phyloP scores from a whole-genome alignment of 768 basidiomycete genomes.

The Termitomyces sp. region DNA sequence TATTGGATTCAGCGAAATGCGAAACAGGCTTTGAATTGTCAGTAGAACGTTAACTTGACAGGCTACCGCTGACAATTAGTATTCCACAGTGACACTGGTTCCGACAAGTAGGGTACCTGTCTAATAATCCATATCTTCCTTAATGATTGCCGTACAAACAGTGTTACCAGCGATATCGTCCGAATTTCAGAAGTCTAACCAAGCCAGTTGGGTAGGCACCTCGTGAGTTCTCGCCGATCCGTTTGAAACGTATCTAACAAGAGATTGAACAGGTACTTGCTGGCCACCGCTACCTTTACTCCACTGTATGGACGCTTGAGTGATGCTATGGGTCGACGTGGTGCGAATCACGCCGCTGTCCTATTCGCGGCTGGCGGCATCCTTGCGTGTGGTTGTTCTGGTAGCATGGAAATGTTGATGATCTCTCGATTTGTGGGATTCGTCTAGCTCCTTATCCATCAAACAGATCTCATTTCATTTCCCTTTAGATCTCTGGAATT shows the following conservation, averaged over 20 bases:
- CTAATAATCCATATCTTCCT: neutral
- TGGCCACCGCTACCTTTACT: slow-evolving; percentile 77
- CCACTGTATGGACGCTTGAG: slow-evolving; percentile 77
- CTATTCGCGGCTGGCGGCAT: slow-evolving; percentile 58
- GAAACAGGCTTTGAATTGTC: slow-evolving; percentile 27
- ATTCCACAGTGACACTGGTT: slow-evolving; percentile 58
- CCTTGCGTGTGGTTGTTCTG: slow-evolving; percentile 58
- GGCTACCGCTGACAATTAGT: neutral
- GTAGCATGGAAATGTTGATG: slow-evolving; percentile 64
- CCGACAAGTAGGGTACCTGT: slow-evolving; percentile 53
- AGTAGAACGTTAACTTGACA: slow-evolving; percentile 5
- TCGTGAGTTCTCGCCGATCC: slow-evolving; percentile 35
- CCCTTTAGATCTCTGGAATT: slow-evolving; percentile 54
- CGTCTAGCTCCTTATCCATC: neutral
- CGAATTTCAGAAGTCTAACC: slow-evolving; percentile 69
- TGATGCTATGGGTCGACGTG: slow-evolving; percentile 64
- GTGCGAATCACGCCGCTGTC: slow-evolving; percentile 61
- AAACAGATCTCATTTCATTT: neutral
- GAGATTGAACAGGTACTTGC: slow-evolving; percentile 45
- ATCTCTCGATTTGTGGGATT: slow-evolving; percentile 64
- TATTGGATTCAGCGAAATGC: neutral
- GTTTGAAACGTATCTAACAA: neutral
- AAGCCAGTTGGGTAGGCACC: slow-evolving; percentile 81
- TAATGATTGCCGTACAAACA: slow-evolving; percentile 16
- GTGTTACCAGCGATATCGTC: slow-evolving; percentile 76